Evolutionary conservation across 805 yeast species (phyloP).

Genomic region (Metschnikowia chrysomelidarum): DNA sequence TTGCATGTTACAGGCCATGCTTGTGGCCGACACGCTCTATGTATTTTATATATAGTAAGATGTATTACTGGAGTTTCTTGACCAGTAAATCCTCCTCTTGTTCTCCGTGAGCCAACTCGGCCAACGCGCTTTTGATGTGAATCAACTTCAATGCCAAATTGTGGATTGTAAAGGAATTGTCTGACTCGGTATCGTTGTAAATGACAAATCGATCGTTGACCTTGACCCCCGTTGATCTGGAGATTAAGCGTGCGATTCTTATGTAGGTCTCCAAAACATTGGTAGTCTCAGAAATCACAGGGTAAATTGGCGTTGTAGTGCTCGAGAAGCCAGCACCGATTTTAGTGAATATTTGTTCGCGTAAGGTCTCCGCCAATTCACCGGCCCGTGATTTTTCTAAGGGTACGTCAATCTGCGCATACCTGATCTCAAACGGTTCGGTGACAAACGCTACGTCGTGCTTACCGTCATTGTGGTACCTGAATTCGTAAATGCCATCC

Average conservation of each 20-base stretch:
- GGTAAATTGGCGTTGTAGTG: constrained; percentile 27
- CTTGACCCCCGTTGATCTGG: constrained; percentile 34
- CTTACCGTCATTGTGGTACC: constrained; percentile 64
- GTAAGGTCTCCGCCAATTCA: constrained; percentile 32
- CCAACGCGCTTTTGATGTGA: constrained; percentile 34
- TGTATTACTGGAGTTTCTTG: constrained; percentile 15
- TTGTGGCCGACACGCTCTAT: background rate
- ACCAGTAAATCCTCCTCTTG: constrained; percentile 17
- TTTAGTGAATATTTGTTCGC: constrained; percentile 30
- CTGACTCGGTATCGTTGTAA: constrained; percentile 19
- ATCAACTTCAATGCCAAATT: constrained; percentile 33
- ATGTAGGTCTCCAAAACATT: constrained; percentile 31
- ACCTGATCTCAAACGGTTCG: constrained; percentile 60
- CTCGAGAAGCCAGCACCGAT: constrained; percentile 23
- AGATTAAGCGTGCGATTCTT: constrained; percentile 26
- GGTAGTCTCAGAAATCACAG: constrained; percentile 25
- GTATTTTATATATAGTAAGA: background rate
- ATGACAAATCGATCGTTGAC: constrained; percentile 40
- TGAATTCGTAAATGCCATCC: constrained; percentile 68
- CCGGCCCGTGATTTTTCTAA: constrained; percentile 26
- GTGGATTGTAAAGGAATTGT: constrained; percentile 26
- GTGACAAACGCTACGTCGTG: constrained; percentile 71
- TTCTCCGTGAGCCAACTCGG: constrained; percentile 33
- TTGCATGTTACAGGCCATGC: too few species aligned
- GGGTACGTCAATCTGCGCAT: constrained; percentile 40